phyloP scores from a whole-genome alignment of 805 yeast species.

The Wickerhamomyces sydowiorum region DNA sequence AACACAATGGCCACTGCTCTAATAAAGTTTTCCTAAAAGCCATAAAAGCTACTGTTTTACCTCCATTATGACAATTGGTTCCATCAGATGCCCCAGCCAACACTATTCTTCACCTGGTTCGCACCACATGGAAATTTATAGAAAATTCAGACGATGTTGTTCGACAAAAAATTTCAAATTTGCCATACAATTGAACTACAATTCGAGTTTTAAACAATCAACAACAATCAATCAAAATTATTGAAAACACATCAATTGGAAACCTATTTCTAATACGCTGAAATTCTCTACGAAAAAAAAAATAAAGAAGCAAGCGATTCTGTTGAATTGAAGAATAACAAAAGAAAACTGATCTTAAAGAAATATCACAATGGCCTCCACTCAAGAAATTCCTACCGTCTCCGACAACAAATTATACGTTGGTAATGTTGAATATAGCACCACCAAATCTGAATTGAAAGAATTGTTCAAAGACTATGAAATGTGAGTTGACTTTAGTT shows the following conservation, averaged over 20 bases:
- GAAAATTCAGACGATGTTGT: neutral
- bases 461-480: slow-evolving; percentile 43
- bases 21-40: too few species aligned
- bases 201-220: neutral
- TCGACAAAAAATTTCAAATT: neutral
- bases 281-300: too few species aligned
- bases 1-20: too few species aligned
- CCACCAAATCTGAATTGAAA: slow-evolving; percentile 48
- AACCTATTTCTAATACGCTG: too few species aligned
- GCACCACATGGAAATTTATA: neutral
- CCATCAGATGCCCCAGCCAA: too few species aligned
- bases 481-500: too few species aligned
- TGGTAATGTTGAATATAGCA: slow-evolving; percentile 58
- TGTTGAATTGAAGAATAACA: too few species aligned
- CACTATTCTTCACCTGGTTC: too few species aligned
- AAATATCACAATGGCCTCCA: neutral
- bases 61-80: too few species aligned
- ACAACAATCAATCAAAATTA: neutral
- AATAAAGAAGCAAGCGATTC: too few species aligned
- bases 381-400: neutral
- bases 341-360: neutral
- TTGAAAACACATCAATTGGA: too few species aligned
- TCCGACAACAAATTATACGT: slow-evolving; percentile 48
- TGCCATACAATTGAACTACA: neutral
- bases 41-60: too few species aligned